Percentiles rank a stretch among this genome's conserved stretches.
Conservation (phyloP, 495 filamentous ascomycete species). For the Penicillium samsonianum region DNA sequence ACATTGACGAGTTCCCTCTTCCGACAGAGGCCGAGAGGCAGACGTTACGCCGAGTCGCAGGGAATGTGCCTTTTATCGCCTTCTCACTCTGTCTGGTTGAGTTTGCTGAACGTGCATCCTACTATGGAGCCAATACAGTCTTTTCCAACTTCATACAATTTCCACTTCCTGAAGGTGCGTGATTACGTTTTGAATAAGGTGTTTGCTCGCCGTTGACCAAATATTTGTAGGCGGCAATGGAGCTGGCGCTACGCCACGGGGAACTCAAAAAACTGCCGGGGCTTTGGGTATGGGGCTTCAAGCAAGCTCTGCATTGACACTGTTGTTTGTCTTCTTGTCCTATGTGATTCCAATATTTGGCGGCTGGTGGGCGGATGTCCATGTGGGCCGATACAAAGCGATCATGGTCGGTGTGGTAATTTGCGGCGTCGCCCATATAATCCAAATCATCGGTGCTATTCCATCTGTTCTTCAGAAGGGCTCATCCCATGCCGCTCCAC, state of each 20-base stretch:
- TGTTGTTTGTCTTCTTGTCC: constrained; percentile 61
- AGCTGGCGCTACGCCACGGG: constrained; percentile 57
- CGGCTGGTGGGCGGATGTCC: constrained; percentile 60
- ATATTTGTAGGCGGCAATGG: constrained; percentile 54
- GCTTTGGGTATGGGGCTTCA: constrained; percentile 60
- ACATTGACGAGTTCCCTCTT: constrained; percentile 40
- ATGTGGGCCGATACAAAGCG: constrained; percentile 52
- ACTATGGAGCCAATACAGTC: constrained; percentile 57
- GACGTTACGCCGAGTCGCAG: constrained; percentile 60
- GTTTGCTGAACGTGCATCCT: constrained; percentile 60
- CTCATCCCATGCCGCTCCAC: constrained; percentile 45
- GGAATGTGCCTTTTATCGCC: constrained; percentile 45
- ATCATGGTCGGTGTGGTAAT: constrained; percentile 63
- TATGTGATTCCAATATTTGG: constrained; percentile 61
- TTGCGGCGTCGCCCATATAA: constrained; percentile 63
- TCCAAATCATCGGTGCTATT: constrained; percentile 61
- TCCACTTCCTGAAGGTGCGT: constrained; percentile 46
- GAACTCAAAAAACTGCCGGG: constrained; percentile 56
- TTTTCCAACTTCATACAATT: constrained; percentile 61
- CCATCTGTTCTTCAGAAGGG: constrained; percentile 60
- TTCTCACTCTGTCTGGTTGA: constrained; percentile 60
- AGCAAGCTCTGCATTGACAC: constrained; percentile 56
- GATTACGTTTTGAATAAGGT: background rate
- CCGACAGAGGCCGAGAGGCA: constrained; percentile 59
- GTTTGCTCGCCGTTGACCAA: background rate